Evolutionary conservation across 345 rosid species (phyloP), one percentile per base, ranked within the genome.

Genomic region (Populus deltoides): DNA sequence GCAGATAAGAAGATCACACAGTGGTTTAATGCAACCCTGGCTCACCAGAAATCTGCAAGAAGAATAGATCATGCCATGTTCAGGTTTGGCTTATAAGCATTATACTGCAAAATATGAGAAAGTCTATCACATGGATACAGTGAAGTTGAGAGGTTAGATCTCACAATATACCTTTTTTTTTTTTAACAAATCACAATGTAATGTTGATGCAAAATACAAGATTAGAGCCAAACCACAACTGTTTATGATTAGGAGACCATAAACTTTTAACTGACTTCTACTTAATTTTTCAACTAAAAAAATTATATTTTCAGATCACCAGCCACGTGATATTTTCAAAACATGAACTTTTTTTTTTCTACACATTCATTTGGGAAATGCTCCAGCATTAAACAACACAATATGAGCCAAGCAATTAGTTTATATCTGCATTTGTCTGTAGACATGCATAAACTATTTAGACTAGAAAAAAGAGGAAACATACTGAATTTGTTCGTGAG

Each of bases 21-120:
- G 80, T 13, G 84, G 85, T 53, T 79, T 85, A 38, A 87, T 75
- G 77, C 90, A 85, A 51, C 88, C 90, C 74, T 79, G 83, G 68
- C 41, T 85, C 70, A 87, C 87, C 63, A 85, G 72, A 71, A 35
- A 87, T 66, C 88, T 85, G 79, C 67, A 62, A 49, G 51, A 45
- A 70, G n/a, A 51, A 8, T 27, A 73, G 25, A 31, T n/a, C 35
- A 7, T 3, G 20, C 43, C 45, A 68, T 13, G 20, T 24, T 43
- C 22, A 63, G 18, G 43, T 33, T 49, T 25, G 16, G 18, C n/a
- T 3, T 62, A 13, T 4, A 7, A 8, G 69, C 55, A 67, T 9
- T 25, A 38, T 41, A 55, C 11, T 27, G 72, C 25, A 53, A 68
- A 53, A 43, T 11, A 36, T 38, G 10, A 38, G 31, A 43, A 7